Percentiles rank a stretch among this genome's conserved stretches.
Conservation (phyloP, 2,329 filamentous ascomycete genomes). For the Orbilia ellipsospora region DNA sequence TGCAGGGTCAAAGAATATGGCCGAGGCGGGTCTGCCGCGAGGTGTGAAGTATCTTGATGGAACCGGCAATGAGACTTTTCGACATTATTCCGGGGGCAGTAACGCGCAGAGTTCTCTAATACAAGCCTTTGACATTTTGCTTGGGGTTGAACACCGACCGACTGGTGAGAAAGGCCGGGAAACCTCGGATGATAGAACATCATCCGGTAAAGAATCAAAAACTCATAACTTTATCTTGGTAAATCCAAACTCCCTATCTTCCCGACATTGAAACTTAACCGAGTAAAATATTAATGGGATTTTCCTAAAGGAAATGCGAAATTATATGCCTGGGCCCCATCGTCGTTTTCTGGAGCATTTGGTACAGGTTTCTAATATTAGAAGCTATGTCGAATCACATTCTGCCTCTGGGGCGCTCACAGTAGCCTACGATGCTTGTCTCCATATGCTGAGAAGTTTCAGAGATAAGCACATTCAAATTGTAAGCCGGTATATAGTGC, state of each 20-base stretch:
- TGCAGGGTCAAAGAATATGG: constrained; percentile 97
- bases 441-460: constrained; percentile 80
- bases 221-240: constrained; percentile 89
- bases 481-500: constrained; percentile 93
- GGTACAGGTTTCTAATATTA: constrained; percentile 82
- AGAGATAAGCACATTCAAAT: constrained; percentile 96
- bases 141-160: constrained; percentile 88
- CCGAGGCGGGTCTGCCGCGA: constrained; percentile 85
- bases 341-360: constrained; percentile 88
- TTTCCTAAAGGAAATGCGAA: constrained; percentile 77
- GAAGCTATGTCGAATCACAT: constrained; percentile 73
- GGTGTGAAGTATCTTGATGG: constrained; percentile 90
- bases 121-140: constrained; percentile 93
- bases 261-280: not conserved
- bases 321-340: constrained; percentile 95
- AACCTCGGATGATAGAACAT: not conserved
- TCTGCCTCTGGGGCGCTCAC: constrained; percentile 73
- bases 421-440: constrained; percentile 88
- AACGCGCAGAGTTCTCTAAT: constrained; percentile 94
- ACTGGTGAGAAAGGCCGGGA: constrained; percentile 75
- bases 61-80: constrained; percentile 74
- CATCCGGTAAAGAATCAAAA: constrained; percentile 64
- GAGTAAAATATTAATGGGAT: not conserved
- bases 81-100: constrained; percentile 90
- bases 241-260: constrained; percentile 1